Base-by-base conservation (phyloP, 2,329 filamentous ascomycete species). In the Anthostomella pinea region DNA sequence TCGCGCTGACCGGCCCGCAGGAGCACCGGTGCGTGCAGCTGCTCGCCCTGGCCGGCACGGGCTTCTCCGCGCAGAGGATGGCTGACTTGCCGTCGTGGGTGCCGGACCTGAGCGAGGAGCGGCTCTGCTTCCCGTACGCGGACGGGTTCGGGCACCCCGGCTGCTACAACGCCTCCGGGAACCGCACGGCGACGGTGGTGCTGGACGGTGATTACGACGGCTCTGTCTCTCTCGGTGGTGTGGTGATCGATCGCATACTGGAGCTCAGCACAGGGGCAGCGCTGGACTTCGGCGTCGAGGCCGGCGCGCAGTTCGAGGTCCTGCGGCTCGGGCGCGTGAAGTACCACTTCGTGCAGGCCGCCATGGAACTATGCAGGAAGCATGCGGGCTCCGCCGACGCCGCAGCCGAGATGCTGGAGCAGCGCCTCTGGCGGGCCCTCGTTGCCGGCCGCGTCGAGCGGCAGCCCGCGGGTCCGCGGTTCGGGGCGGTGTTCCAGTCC, bases 41-140 rank as follows among this genome's bases (percentile, higher is more conserved):
- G 3, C 31, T 40, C 5, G 28, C 40, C n/a, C 24, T 43, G 3
- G 43, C 43, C 2, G 43, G 40, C 8, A 43, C 21, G 4, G 37
- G 37, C 8, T 43, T 43, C 21, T 29, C 16, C 6, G 15, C 30
- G 16, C 17, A 11, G 8, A 20, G 14, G 2, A 20, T 38, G 31
- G n/a, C n/a, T n/a, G n/a, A n/a, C n/a, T n/a, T n/a, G n/a, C 40
- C 40, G 5, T 41, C 40, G 5, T 44, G 40, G 43, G 37, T 41
- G 4, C 34, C 34, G 1, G 26, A 44, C 14, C 38, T 43, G 9
- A 34, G 31, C 18, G 29, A 46, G 21, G 21, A 43, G 11, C 43
- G 37, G 5, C 18, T 23, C 13, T 25, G 29, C 18, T 31, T 33
- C 22, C 30, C 40, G 3, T 39, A 36, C 19, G 25, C 38, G 5